Evolutionary conservation across 169 alveolate species (phyloP).

Genomic region (Plasmodium coatneyi): DNA sequence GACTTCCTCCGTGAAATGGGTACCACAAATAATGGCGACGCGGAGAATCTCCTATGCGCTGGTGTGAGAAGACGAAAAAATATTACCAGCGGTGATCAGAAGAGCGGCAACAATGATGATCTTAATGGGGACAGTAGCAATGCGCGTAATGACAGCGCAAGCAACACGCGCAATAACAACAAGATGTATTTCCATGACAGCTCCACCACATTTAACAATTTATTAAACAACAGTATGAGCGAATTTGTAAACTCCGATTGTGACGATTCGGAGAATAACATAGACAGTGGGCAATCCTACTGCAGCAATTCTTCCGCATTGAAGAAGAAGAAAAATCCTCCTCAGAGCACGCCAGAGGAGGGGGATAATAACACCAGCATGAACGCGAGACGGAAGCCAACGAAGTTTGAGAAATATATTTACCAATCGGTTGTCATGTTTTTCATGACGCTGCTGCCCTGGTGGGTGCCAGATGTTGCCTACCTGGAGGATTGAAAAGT

Average conservation of each 20-base stretch:
- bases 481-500: constrained; percentile 79
- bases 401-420: constrained; percentile 73
- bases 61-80: neutral
- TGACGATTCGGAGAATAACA: neutral
- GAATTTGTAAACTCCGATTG: constrained; percentile 35
- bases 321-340: neutral
- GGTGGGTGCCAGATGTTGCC: constrained; percentile 87
- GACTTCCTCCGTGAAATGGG: neutral
- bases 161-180: neutral
- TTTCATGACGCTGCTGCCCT: constrained; percentile 82
- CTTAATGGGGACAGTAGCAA: neutral
- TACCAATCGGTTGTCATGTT: constrained; percentile 82
- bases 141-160: constrained; percentile 13
- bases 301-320: neutral
- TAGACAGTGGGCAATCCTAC: constrained; percentile 12
- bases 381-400: constrained; percentile 68
- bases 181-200: constrained; percentile 12
- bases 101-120: constrained; percentile 11
- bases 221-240: constrained; percentile 32
- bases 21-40: neutral
- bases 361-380: neutral
- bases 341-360: constrained; percentile 12
- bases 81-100: neutral
- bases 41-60: neutral
- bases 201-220: constrained; percentile 15